Evolutionary conservation across 345 rosid genomes (phyloP), one percentile per base, ranked within the genome.

Genomic region (Chamaenerion angustifolium): DNA sequence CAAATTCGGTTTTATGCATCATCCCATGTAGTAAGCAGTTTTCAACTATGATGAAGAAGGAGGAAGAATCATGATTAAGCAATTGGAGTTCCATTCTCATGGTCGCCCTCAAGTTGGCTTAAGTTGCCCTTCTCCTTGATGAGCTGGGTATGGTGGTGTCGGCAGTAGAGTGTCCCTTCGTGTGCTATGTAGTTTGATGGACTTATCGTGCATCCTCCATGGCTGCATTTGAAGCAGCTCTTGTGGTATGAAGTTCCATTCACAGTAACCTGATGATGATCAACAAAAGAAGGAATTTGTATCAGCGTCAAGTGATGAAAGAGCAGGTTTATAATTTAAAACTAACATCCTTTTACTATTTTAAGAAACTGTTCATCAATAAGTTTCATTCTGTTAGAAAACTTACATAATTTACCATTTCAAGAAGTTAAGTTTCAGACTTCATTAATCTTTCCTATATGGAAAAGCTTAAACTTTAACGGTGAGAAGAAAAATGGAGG

Each of bases 191-290:
- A 92, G 71, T 86, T 92, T 19, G 96, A 87, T 5, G 93, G 98
- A 66, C 98, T 87, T 42, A 92, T 87, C 11, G 71, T 70, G 44
- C 98, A 92, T 8, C 98, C 98, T 65, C 98, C 98, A 66, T 92
- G 98, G 48, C 76, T 92, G 71, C 98, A 92, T 75, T 92, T 92
- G 93, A 92, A 92, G 61, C 98, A 92, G 70, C 96, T 87, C 76
- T 67, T 87, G 62, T 92, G 98, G 68, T 92, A 87, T 41, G 85
- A 71, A 58, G 93, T 87, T 41, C 96, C 96, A 67, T 92, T 92
- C 69, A 92, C 96, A 8, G 96, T 73, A 56, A 92, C 98, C 98
- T 92, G 62, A 49, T 25, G 42, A 31, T 50, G 37, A 31, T 3
- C 14, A 4, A 50, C 16, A 31, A 9, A 21, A 4, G 9, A n/a